Base-by-base conservation (phyloP, 768 basidiomycete genomes). In the Thelephora ganbajun region DNA sequence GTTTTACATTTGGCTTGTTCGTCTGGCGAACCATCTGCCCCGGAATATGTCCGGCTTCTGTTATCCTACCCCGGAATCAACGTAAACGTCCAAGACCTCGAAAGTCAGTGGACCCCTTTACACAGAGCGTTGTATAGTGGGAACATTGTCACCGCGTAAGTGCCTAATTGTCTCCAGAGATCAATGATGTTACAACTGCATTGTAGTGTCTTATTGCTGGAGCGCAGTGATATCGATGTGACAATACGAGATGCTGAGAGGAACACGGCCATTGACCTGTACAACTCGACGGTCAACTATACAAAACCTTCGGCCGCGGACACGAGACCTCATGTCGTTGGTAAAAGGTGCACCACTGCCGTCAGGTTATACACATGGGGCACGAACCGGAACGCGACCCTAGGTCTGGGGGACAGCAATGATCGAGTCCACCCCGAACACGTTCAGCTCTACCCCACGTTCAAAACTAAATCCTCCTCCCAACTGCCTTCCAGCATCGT, bases 41-140 rank as follows among this genome's bases (percentile, higher is more conserved):
- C 87, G 53, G 84, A 90, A 55, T 98, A 84, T 59, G 76, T 87
- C 36, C 71, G 78, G 45, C 67, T 85, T 47, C 68, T 97, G 5
- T 72, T 98, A 45, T 73, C 74, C 14, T 83, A 89, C 53, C 79
- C 88, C 1, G 63, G 68, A 19, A 69, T 92, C 60, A 81, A 85
- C 48, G 77, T 90, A 54, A 98, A 98, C 55, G 49, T 84, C 6
- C 66, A 68, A 36, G 94, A 99, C 62, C 61, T 61, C 46, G 94
- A 98, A 69, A 87, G 77, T 49, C 83, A 82, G 48, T 97, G 91
- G 86, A 94, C 90, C 1, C 76, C 93, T 6, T 67, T 98, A 18
- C 94, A 99, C 57, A 69, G 91, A 43, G 88, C 88, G 1, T 62
- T 93, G 54, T 96, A 91, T 59, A 61, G 69, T 34, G 88, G 86